A percentile compares a stretch with the other conserved stretches of the same genome.
These are phyloP conservation scores for Tympanopsis confertula DNA, from an alignment of 2,329 filamentous ascomycete species.

Conservation along the genomic window DNA sequence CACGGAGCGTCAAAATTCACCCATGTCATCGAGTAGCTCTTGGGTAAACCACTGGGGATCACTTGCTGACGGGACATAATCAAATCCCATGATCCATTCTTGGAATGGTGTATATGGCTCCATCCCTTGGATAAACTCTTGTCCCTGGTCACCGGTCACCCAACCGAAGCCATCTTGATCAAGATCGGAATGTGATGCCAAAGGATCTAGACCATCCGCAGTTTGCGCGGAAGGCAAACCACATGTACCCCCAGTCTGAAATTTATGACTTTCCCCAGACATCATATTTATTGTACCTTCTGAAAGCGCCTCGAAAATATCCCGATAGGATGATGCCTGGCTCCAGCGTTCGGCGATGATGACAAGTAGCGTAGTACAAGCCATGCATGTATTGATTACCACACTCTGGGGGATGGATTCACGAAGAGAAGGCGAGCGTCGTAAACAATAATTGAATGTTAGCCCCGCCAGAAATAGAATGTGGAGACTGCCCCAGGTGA, in stretches of 20 bases:
- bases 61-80: constrained; percentile 6
- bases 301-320: constrained; percentile 17
- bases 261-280: constrained; percentile 5
- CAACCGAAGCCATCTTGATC: background rate
- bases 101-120: constrained; percentile 5
- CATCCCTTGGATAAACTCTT: constrained; percentile 2
- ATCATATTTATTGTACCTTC: constrained; percentile 14
- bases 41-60: constrained; percentile 10
- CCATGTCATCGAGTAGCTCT: constrained; percentile 8
- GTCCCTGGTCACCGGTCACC: constrained; percentile 1
- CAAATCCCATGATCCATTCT: constrained; percentile 9
- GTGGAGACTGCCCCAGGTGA: constrained; percentile 21
- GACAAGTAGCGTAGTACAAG: constrained; percentile 18
- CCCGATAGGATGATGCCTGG: constrained; percentile 16
- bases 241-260: no score
- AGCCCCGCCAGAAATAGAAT: constrained; percentile 20
- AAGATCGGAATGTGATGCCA: background rate
- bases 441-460: constrained; percentile 20
- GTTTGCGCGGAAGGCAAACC: no score
- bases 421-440: constrained; percentile 9
- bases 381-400: constrained; percentile 19
- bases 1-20: no score
- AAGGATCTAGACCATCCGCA: background rate
- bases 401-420: constrained; percentile 4
- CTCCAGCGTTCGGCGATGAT: constrained; percentile 21